A percentile compares a stretch with the other conserved stretches of the same genome.
Evolutionary conservation across 805 yeast species (phyloP).

Genomic region (Candida krabiensis): DNA sequence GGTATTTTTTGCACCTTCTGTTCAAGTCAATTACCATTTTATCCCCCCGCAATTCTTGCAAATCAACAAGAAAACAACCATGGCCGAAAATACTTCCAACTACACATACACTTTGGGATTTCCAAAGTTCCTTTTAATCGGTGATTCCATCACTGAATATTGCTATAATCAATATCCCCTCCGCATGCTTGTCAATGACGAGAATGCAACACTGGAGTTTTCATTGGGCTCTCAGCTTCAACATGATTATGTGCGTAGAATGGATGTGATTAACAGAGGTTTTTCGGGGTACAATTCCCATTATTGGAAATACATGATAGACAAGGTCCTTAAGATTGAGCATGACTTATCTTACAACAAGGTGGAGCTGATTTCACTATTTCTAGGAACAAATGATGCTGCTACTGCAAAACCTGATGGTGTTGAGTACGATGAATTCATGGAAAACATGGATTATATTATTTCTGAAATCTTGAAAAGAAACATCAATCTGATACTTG

Average conservation of each 20-base stretch:
- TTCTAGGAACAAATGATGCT: slow-evolving; percentile 78
- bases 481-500: slow-evolving; percentile 51
- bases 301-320: slow-evolving; percentile 51
- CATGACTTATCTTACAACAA: slow-evolving; percentile 29
- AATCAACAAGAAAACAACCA: too few species aligned
- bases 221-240: slow-evolving; percentile 25
- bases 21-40: not conserved
- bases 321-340: slow-evolving; percentile 51
- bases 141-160: slow-evolving; percentile 33
- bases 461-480: slow-evolving; percentile 37
- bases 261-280: slow-evolving; percentile 73
- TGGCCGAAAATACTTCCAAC: slow-evolving; percentile 18
- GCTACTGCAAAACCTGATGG: slow-evolving; percentile 45
- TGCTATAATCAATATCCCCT: slow-evolving; percentile 23
- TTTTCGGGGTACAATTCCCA: slow-evolving; percentile 71
- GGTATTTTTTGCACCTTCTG: too few species aligned
- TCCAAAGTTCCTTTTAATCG: slow-evolving; percentile 27
- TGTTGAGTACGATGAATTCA: slow-evolving; percentile 51
- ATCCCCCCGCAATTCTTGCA: too few species aligned
- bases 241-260: slow-evolving; percentile 48
- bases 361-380: slow-evolving; percentile 18
- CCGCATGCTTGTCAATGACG: slow-evolving; percentile 5
- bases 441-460: slow-evolving; percentile 47
- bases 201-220: slow-evolving; percentile 11
- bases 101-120: slow-evolving; percentile 18